Conservation (phyloP, 2,329 filamentous ascomycete species). For the Bipolaris victoriae region DNA sequence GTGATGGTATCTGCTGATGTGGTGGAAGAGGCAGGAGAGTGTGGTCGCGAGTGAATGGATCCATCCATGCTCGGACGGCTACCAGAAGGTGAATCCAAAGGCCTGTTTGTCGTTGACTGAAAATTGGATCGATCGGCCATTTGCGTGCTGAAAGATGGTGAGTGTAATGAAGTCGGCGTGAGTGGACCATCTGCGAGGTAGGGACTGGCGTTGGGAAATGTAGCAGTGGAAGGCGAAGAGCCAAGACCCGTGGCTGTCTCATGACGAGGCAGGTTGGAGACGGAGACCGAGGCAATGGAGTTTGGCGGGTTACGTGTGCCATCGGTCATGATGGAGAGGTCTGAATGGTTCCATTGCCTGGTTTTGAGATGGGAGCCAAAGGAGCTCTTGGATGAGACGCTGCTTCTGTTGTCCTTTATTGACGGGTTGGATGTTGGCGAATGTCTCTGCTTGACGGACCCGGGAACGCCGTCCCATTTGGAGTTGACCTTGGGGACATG, state of each 20-base stretch:
- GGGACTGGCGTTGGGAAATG: conserved; percentile 35
- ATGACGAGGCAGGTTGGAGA: conserved; percentile 13
- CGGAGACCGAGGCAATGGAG: conserved; percentile 34
- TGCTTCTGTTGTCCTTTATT: conserved; percentile 27
- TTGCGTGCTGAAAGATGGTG: conserved; percentile 2
- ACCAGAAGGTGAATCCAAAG: conserved; percentile 11
- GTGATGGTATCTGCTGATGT: conserved; percentile 30
- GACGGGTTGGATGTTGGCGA: conserved; percentile 16
- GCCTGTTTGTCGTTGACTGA: conserved; percentile 12
- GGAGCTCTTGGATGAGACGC: conserved; percentile 25
- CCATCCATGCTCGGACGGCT: conserved; percentile 16
- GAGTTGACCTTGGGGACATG: conserved; percentile 60
- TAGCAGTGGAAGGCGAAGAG: conserved; percentile 30
- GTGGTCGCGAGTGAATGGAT: conserved; percentile 15
- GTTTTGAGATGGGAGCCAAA: conserved; percentile 16
- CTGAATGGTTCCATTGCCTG: conserved; percentile 24
- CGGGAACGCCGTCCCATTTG: conserved; percentile 61
- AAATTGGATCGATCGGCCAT: conserved; percentile 1
- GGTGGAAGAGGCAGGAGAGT: conserved; percentile 32
- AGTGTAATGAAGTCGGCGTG: conserved; percentile 2
- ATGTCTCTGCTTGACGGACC: conserved; percentile 42
- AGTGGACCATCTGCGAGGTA: conserved; percentile 35
- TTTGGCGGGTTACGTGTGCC: conserved; percentile 40
- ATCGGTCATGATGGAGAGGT: conserved; percentile 31
- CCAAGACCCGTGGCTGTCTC: conserved; percentile 12